Evolutionary conservation across 345 rosid genomes (phyloP).

Genomic region (Zanthoxylum bungeanum): DNA sequence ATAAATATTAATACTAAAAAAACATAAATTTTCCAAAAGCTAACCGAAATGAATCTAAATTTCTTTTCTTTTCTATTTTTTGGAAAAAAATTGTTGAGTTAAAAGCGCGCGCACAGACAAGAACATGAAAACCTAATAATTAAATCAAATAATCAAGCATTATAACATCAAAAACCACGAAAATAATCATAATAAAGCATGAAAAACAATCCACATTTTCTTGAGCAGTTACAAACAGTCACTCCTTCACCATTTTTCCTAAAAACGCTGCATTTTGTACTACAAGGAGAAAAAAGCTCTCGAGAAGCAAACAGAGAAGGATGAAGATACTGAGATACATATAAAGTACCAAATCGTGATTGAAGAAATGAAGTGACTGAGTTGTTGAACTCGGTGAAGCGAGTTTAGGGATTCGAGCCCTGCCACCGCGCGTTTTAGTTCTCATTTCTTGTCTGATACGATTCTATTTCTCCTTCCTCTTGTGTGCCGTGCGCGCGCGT

Average conservation of each 20-base stretch:
- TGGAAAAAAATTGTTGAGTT: not conserved
- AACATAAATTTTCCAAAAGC: not conserved
- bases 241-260: not conserved
- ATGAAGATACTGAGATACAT: not conserved
- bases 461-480: too few species aligned
- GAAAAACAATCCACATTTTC: not conserved
- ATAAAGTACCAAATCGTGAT: not conserved
- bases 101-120: not conserved
- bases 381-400: not conserved
- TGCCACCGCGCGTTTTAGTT: conserved; percentile 1
- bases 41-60: not conserved
- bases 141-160: not conserved
- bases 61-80: not conserved
- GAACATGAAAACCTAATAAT: not conserved
- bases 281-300: not conserved
- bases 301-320: not conserved
- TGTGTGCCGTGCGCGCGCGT: not conserved
- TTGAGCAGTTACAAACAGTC: not conserved
- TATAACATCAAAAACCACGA: not conserved
- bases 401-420: not conserved
- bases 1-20: not conserved
- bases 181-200: not conserved
- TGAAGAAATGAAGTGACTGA: not conserved
- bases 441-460: not conserved
- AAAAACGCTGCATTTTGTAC: not conserved